Conservation (phyloP, 1,284 basidiomycete species). For the Puccinia coronata region DNA sequence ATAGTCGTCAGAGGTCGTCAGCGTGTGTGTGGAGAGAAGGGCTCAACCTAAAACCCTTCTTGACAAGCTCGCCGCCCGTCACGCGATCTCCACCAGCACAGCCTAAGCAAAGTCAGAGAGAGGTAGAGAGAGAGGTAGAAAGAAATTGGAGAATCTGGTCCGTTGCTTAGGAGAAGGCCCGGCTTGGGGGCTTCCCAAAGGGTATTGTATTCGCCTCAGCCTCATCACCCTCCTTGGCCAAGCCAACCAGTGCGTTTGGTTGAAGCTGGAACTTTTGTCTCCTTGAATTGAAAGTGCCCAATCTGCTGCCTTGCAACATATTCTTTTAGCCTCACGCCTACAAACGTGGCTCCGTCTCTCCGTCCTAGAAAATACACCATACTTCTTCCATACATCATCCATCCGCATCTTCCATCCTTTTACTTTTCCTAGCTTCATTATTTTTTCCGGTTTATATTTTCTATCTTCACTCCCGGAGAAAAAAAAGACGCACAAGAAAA, state of each 20-base stretch:
- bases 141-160: constrained; percentile 18
- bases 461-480: not conserved
- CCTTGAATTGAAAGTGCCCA: constrained; percentile 3
- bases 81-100: constrained; percentile 30
- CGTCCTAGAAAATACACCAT: constrained; percentile 14
- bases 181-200: constrained; percentile 33
- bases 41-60: constrained; percentile 15
- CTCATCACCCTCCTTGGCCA: constrained; percentile 33
- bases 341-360: constrained; percentile 1
- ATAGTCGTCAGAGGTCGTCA: not conserved
- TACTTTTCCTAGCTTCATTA: not conserved
- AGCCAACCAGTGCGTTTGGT: constrained; percentile 33
- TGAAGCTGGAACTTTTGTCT: constrained; percentile 15
- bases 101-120: not conserved
- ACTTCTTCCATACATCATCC: not conserved
- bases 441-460: not conserved
- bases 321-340: constrained; percentile 14
- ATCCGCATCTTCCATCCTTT: not conserved
- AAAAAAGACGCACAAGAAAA: too few species aligned
- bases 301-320: not conserved
- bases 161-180: constrained; percentile 40
- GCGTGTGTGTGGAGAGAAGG: constrained; percentile 16
- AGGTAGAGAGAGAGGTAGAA: not conserved
- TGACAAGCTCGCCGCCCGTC: constrained; percentile 2
- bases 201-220: constrained; percentile 39